These are phyloP conservation scores for Camillea tinctor DNA, from an alignment of 2,329 filamentous ascomycete genomes.

Conservation along the genomic window DNA sequence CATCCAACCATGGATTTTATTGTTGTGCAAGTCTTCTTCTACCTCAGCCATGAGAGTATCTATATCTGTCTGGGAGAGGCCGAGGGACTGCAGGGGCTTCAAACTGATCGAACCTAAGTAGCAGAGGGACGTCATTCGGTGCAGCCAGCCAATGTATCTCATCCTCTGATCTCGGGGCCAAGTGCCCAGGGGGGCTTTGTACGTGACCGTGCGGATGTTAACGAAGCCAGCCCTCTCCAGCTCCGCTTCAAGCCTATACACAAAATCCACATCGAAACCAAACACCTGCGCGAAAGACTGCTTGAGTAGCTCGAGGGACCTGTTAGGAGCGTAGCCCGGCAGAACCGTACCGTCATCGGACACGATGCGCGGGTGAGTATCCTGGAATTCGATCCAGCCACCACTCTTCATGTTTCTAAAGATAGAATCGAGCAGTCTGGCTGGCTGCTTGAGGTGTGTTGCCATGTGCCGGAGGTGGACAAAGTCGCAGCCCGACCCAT, in stretches of 20 bases:
- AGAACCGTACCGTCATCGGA: conserved; percentile 31
- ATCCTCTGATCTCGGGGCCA: conserved; percentile 20
- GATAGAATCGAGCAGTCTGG: conserved; percentile 47
- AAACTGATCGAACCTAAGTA: conserved; percentile 3
- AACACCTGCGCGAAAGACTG: conserved; percentile 2
- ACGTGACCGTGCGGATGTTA: conserved; percentile 21
- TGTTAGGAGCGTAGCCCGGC: conserved; percentile 1
- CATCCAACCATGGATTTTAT: conserved; percentile 2
- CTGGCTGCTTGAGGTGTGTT: conserved; percentile 51
- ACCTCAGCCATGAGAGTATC: conserved; percentile 5
- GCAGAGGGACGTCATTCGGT: not conserved
- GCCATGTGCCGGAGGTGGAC: conserved; percentile 51
- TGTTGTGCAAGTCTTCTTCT: conserved; percentile 1
- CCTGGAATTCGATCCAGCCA: conserved; percentile 42
- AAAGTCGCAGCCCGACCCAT: conserved; percentile 49
- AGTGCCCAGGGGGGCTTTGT: conserved; percentile 24
- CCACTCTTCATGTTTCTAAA: conserved; percentile 36
- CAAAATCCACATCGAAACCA: conserved; percentile 7
- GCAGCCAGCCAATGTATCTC: conserved; percentile 8
- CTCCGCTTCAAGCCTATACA: conserved; percentile 1
- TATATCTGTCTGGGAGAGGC: conserved; percentile 2
- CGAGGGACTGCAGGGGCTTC: conserved; percentile 4
- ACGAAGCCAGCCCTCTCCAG: conserved; percentile 19
- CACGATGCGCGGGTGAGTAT: conserved; percentile 33
- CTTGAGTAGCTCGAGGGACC: not conserved